Evolutionary conservation across 2,329 filamentous ascomycete species (phyloP), one percentile per base, ranked within the genome.

Genomic region (Ophiostoma populinum): DNA sequence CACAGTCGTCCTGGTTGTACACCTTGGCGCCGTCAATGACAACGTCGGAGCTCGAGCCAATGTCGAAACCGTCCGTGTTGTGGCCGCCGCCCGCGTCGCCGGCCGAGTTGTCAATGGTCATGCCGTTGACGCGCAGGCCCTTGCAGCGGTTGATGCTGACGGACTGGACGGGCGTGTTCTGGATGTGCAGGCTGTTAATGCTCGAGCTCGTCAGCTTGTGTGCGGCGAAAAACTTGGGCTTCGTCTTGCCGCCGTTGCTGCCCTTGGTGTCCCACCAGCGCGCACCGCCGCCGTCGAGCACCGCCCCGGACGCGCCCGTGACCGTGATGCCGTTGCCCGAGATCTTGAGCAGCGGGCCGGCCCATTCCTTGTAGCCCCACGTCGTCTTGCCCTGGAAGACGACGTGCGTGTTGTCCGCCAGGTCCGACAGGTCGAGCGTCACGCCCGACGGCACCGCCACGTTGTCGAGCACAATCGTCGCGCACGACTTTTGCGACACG

Each of bases 1-100:
- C 55, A 43, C 69, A 74, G 46, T 74, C 69, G 39, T 74, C 69
- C 52, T 74, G 69, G 55, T 73, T 74, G 48, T 67, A 60, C 36
- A 74, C 57, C 22, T 55, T 58, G 26, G 65, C 64, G 24, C 61
- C 61, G 13, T 55, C 56, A 41, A 74, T 71, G 39, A 55, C 59
- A 17, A 73, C 55, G 26, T 56, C 56, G 16, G 47, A 55, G 24
- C 59, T 67, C 24, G 49, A 54, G 33, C 64, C 62, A 32, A 74
- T 58, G 38, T 73, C 67, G 43, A 73, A 74, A 1, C 59, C 69
- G 45, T 73, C 69, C 1, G 67, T 73, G 56, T 74, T 74, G 45
- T 64, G 51, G 2, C 59, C 69, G 43, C 71, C 68, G 1, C 65
- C 71, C 2, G n/a, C 38, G 40, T 58, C 53, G 7, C 56, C 57